Percentiles rank a stretch among this genome's conserved stretches.
These are phyloP conservation scores for Xylaria palmicola DNA, from an alignment of 495 filamentous ascomycete species.

Conservation along the genomic window DNA sequence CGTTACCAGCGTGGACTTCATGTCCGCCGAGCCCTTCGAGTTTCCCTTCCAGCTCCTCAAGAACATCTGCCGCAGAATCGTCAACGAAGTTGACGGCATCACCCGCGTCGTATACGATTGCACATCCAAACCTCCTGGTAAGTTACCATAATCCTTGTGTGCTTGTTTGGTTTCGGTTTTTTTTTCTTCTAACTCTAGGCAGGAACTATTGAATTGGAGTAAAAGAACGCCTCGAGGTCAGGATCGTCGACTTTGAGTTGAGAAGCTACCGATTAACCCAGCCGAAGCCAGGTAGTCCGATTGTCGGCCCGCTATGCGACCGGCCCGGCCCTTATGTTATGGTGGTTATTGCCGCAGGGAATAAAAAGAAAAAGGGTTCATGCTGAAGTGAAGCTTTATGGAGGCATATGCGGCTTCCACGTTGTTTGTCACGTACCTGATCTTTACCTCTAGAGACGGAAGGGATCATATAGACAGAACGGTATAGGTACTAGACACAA, in stretches of 20 bases:
- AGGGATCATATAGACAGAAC: background rate
- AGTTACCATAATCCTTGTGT: background rate
- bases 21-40: constrained; percentile 70
- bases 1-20: constrained; percentile 71
- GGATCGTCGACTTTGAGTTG: background rate
- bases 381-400: no score
- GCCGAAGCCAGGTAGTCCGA: background rate
- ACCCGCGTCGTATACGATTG: constrained; percentile 57
- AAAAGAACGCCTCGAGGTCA: background rate
- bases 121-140: constrained; percentile 80
- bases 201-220: constrained; percentile 17
- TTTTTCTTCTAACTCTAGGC: background rate
- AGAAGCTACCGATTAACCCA: background rate
- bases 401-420: background rate
- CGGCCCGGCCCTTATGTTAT: background rate
- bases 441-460: background rate
- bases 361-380: no score
- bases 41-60: constrained; percentile 68
- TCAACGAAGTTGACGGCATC: constrained; percentile 81
- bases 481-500: background rate
- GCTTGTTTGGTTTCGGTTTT: background rate
- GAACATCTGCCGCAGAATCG: constrained; percentile 67
- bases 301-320: background rate
- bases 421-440: background rate
- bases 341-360: background rate